These are phyloP conservation scores for Leccinum boreale DNA, from an alignment of 768 basidiomycete genomes.

Conservation along the genomic window DNA sequence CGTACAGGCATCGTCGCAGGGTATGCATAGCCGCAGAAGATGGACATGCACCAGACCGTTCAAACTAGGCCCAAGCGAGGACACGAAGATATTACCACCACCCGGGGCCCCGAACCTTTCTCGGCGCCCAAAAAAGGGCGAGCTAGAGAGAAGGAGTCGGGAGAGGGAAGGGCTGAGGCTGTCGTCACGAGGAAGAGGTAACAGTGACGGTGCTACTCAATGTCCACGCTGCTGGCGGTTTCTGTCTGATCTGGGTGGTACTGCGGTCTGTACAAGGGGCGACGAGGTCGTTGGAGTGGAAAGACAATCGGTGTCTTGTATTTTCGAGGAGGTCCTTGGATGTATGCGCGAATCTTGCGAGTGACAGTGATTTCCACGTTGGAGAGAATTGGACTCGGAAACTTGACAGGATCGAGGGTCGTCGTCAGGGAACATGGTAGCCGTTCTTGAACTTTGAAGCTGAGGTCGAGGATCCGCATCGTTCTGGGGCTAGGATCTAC, in stretches of 20 bases:
- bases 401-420: not conserved
- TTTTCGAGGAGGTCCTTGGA: not conserved
- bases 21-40: not conserved
- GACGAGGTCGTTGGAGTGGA: not conserved
- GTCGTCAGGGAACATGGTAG: not conserved
- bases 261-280: not conserved
- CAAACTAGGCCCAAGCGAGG: not conserved
- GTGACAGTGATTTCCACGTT: not conserved
- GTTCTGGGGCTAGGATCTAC: not conserved
- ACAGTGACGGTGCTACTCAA: not conserved
- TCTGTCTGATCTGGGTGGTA: not conserved
- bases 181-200: not conserved
- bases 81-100: not conserved
- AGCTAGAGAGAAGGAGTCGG: conserved; percentile 12
- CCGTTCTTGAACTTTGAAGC: too few species aligned
- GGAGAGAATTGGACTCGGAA: not conserved
- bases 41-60: not conserved
- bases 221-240: not conserved
- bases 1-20: not conserved
- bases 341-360: conserved; percentile 1
- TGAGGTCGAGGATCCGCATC: not conserved
- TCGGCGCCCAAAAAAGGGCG: conserved; percentile 15
- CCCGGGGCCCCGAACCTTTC: conserved; percentile 1
- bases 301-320: not conserved
- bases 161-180: not conserved